Percentiles rank a stretch among this genome's conserved stretches.
These are phyloP conservation scores for Barnettozyma californica DNA, from an alignment of 805 yeast genomes.

Conservation along the genomic window DNA sequence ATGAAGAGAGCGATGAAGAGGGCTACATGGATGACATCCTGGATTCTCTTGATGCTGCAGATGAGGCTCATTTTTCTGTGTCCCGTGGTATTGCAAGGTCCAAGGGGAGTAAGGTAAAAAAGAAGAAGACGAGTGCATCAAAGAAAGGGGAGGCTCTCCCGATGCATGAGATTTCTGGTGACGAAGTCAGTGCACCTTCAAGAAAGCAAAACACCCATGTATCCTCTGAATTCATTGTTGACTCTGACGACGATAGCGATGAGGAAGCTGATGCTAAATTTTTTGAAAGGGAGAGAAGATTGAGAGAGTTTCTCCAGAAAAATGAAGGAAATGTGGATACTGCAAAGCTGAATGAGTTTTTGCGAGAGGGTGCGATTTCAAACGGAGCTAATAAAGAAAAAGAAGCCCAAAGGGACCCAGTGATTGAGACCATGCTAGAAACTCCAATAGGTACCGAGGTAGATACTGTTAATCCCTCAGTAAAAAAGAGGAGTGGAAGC, in stretches of 20 bases:
- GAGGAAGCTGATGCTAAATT: constrained; percentile 47
- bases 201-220: constrained; percentile 17
- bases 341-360: constrained; percentile 12
- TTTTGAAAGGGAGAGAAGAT: constrained; percentile 48
- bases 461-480: neutral
- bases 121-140: constrained; percentile 3
- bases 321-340: constrained; percentile 13
- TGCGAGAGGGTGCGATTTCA: constrained; percentile 1
- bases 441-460: neutral
- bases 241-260: constrained; percentile 62
- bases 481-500: constrained; percentile 3
- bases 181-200: constrained; percentile 16
- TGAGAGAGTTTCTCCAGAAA: constrained; percentile 31
- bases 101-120: constrained; percentile 11
- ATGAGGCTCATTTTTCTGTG: neutral
- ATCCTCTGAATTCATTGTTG: constrained; percentile 51
- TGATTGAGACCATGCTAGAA: neutral
- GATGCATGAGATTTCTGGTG: constrained; percentile 31
- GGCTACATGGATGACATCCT: constrained; percentile 18
- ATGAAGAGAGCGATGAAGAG: constrained; percentile 33
- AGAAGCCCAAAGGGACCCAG: neutral
- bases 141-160: constrained; percentile 16
- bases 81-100: constrained; percentile 21
- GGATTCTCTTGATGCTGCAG: constrained; percentile 14
- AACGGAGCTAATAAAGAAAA: neutral